Percentiles rank a stretch among this genome's conserved stretches.
These are phyloP conservation scores for Mortierella claussenii DNA, from an alignment of 192 early-diverging fungal genomes.

Conservation along the genomic window DNA sequence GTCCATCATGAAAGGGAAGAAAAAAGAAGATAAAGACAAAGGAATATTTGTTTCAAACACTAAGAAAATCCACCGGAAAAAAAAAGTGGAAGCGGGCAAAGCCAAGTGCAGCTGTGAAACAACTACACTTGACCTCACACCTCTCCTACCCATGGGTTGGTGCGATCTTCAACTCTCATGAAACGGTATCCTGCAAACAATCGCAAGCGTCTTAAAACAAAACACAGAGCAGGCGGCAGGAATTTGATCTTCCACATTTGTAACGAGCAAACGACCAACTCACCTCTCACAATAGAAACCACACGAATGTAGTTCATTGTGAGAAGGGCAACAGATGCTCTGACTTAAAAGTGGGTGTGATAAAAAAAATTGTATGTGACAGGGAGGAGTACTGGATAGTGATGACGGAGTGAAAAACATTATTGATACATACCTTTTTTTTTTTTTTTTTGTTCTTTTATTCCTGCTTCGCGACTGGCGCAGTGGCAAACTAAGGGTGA, in stretches of 20 bases:
- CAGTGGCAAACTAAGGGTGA: too few species aligned
- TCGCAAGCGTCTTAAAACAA: constrained; percentile 58
- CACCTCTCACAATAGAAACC: constrained; percentile 4
- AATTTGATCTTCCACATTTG: constrained; percentile 57
- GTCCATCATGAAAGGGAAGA: background rate
- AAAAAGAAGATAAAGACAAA: constrained; percentile 1
- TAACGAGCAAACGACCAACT: constrained; percentile 56
- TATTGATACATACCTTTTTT: background rate
- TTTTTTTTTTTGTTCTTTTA: background rate
- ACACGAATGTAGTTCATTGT: too few species aligned
- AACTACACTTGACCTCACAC: too few species aligned
- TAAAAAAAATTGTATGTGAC: too few species aligned
- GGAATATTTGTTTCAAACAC: constrained; percentile 55
- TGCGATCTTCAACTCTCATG: constrained; percentile 58
- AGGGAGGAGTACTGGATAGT: too few species aligned
- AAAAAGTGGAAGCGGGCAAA: background rate
- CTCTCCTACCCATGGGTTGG: too few species aligned
- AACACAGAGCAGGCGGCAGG: constrained; percentile 52
- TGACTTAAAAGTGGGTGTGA: constrained; percentile 59
- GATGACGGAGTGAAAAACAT: background rate
- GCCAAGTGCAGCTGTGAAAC: background rate
- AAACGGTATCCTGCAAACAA: constrained; percentile 51
- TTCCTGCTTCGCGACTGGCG: too few species aligned
- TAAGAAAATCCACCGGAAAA: constrained; percentile 43
- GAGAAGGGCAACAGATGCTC: constrained; percentile 52